Base-by-base conservation (phyloP, 2,329 filamentous ascomycete species). In the Colletotrichum liaoningense region DNA sequence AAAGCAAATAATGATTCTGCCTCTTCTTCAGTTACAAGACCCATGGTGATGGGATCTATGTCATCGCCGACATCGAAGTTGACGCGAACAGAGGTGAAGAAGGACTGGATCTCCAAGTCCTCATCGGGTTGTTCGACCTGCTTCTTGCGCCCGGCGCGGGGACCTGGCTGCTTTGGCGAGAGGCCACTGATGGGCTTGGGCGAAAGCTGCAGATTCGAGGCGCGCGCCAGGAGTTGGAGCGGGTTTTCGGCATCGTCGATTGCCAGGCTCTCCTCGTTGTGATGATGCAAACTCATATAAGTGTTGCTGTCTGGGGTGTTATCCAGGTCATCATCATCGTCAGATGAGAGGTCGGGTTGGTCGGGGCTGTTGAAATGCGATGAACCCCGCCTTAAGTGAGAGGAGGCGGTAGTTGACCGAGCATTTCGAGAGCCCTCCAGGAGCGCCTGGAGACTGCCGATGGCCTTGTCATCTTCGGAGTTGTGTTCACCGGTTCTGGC, bases 201-300 rank as follows among this genome's bases (percentile, higher is more conserved):
- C 28, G 87, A 88, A n/a, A 89, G 84, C 71, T 89, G 88, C 52
- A 93, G 86, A 80, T 93, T 92, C 0, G 93, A 94, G 1, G 93
- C 93, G 38, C 93, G 88, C 3, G 93, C 93, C 42, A 95, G 89
- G 19, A 94, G 83, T 79, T 95, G 93, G 5, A 94, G 83, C 0
- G 93, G 93, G 74, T 94, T 95, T 78, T 95, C 93, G 4, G 93
- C 93, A 79, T 94, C 93, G 76, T 94, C 92, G 30, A 93, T 84
- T 14, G 90, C 87, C 38, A 93, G 86, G 62, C 84, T 88, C 67
- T 91, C 89, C 49, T 88, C 85, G 1, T 78, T 69, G 9, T 65
- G 74, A 33, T 71, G 75, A 58, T 77, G 79, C 63, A 74, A 26
- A n/a, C 69, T 68, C 72, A 79, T 79, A 69, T 71, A 76, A 12